Evolutionary conservation across 2,329 filamentous ascomycete species (phyloP).

Genomic region (Pezicula neosporulosa): DNA sequence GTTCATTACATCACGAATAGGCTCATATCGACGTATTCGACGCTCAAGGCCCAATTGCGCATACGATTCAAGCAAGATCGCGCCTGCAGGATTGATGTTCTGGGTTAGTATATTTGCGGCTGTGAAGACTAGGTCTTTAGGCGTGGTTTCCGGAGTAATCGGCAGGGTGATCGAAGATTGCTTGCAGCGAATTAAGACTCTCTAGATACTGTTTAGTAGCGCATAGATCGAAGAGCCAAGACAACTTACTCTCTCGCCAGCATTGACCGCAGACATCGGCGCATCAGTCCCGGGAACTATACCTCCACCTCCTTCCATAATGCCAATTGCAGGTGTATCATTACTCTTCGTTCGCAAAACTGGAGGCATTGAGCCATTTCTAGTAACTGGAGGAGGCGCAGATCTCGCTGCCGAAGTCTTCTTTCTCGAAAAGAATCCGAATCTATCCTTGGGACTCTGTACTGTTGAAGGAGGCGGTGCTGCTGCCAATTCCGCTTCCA

Average conservation of each 20-base stretch:
- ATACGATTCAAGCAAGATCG: conserved; percentile 77
- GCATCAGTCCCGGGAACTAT: conserved; percentile 62
- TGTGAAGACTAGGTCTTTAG: conserved; percentile 67
- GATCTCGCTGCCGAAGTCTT: conserved; percentile 10
- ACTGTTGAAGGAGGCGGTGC: conserved; percentile 15
- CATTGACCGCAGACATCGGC: conserved; percentile 76
- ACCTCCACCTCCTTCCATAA: conserved; percentile 24
- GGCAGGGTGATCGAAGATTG: conserved; percentile 68
- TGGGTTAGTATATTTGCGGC: conserved; percentile 62
- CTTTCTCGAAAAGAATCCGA: conserved; percentile 26
- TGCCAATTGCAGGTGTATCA: conserved; percentile 10
- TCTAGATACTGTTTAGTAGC: conserved; percentile 38
- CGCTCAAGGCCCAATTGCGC: conserved; percentile 74
- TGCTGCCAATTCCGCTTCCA: conserved; percentile 27
- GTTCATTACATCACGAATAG: conserved; percentile 82
- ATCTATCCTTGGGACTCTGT: conserved; percentile 22
- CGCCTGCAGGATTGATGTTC: conserved; percentile 59
- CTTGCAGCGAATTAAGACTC: conserved; percentile 70
- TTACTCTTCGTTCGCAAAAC: conserved; percentile 8
- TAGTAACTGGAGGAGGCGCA: conserved; percentile 10
- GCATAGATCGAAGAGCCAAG: conserved; percentile 4
- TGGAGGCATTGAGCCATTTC: conserved; percentile 7
- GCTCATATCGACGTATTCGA: conserved; percentile 80
- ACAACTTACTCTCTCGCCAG: conserved; percentile 66
- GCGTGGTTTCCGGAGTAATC: conserved; percentile 70